Percentiles rank a stretch among this genome's conserved stretches.
Conservation (phyloP, 257 asterid genomes). For the Paulownia fortunei region DNA sequence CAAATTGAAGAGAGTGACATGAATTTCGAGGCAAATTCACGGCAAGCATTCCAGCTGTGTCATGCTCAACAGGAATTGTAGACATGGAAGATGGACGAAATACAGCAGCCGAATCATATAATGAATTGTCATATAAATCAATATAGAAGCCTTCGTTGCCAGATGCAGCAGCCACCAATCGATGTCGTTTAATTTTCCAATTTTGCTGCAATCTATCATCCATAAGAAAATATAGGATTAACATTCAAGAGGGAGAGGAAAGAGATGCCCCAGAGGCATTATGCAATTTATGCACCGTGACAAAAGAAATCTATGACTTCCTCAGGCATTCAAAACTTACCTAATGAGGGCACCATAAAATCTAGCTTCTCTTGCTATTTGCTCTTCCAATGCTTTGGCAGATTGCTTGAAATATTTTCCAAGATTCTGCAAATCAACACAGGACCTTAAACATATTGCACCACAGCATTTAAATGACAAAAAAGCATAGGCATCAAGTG, state of each 20-base stretch:
- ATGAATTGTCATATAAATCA: constrained; percentile 89
- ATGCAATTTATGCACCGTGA: constrained; percentile 5
- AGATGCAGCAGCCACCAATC: constrained; percentile 90
- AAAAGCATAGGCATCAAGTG: neutral
- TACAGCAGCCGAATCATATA: constrained; percentile 66
- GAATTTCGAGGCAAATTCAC: constrained; percentile 80
- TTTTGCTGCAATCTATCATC: constrained; percentile 88
- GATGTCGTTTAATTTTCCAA: constrained; percentile 94
- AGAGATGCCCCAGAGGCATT: neutral
- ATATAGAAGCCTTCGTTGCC: constrained; percentile 95
- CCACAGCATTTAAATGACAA: constrained; percentile 20
- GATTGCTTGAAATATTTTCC: constrained; percentile 98
- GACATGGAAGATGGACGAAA: constrained; percentile 86
- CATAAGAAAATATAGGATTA: constrained; percentile 34
- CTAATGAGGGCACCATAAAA: constrained; percentile 98
- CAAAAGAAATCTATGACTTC: constrained; percentile 17
- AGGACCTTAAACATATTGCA: constrained; percentile 18
- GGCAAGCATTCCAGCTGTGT: constrained; percentile 93
- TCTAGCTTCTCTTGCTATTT: constrained; percentile 89
- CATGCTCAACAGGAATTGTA: constrained; percentile 86
- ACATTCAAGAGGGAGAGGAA: neutral
- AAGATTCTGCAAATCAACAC: constrained; percentile 63
- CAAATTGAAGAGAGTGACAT: constrained; percentile 81
- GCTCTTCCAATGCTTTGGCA: constrained; percentile 85
- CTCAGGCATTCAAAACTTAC: constrained; percentile 41